phyloP scores from a whole-genome alignment of 495 filamentous ascomycete species.

The Penicillium waksmanii region DNA sequence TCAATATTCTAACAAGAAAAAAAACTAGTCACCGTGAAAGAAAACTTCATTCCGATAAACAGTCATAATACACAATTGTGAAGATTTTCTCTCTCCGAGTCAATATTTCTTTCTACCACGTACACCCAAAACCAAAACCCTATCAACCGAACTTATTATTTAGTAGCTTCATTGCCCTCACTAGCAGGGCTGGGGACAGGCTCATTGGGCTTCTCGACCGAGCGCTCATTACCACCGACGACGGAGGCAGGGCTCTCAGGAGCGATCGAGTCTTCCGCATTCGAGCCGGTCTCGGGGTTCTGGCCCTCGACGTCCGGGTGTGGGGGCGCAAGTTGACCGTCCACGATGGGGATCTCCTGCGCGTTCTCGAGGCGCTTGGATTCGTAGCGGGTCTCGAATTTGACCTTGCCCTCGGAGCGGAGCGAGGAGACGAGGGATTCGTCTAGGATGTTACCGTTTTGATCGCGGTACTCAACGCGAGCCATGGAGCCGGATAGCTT shows the following conservation, averaged over 20 bases:
- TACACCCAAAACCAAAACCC: constrained; percentile 14
- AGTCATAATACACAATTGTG: constrained; percentile 33
- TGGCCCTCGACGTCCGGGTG: constrained; percentile 81
- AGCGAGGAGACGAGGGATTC: constrained; percentile 82
- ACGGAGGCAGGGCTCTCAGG: constrained; percentile 50
- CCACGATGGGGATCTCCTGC: constrained; percentile 63
- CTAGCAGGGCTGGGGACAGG: constrained; percentile 72
- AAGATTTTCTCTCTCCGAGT: constrained; percentile 9
- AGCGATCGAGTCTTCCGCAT: constrained; percentile 39
- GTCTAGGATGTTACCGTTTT: constrained; percentile 86
- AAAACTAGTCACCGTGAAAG: constrained; percentile 21
- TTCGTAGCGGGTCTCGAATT: constrained; percentile 93
- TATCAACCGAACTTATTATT: constrained; percentile 19
- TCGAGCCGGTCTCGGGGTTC: constrained; percentile 63
- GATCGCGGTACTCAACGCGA: constrained; percentile 91
- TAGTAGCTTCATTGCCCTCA: constrained; percentile 72
- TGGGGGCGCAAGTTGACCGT: constrained; percentile 73
- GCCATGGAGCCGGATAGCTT: constrained; percentile 72
- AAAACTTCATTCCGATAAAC: constrained; percentile 21
- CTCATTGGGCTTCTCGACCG: constrained; percentile 56
- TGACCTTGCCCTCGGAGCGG: constrained; percentile 77
- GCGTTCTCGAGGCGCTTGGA: constrained; percentile 62
- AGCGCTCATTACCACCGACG: constrained; percentile 63
- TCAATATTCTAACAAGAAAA: constrained; percentile 10
- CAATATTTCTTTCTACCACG: neutral